Evolutionary conservation across 805 yeast genomes (phyloP), one percentile per base, ranked within the genome.

Genomic region (Pichia manshurica): DNA sequence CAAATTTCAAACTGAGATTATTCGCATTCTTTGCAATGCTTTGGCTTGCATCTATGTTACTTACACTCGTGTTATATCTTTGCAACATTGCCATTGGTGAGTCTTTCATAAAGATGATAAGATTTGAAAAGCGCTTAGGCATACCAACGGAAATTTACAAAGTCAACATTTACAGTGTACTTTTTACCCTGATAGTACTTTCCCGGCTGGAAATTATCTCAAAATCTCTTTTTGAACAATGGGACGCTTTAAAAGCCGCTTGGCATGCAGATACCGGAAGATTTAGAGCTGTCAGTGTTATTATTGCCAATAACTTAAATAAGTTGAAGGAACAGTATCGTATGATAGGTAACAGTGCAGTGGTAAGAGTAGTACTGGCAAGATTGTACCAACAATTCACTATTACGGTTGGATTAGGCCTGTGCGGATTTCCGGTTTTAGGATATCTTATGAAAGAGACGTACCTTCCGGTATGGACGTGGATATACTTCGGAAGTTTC

Each of bases 1-100:
- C 96, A 2, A 55, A 74, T 43, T 87, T 91, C 63, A 73, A 79
- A 44, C 29, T 58, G 2, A 73, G 96, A 49, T 72, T 88, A 32
- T 68, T 75, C 20, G 66, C 58, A 0, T 61, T 85, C 39, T 64
- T 78, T 28, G 56, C 59, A 1, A 60, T 68, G 52, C 58, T 76
- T 5, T 77, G 79, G 78, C 48, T 70, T 0, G 73, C 70, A 53
- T 72, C 82, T 0, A 59, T 73, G n/a, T 15, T 61, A 1, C 38
- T 69, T 22, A 58, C 67, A 6, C 46, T 56, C 13, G 59, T 58
- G 10, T 49, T 60, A 4, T 55, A 56, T 9, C 12, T 57, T 0
- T 19, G 45, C 2, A 54, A 65, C 1, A 52, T 60, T 21, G 7
- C 52, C 1, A 4, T 65, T n/a, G 72, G 70, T n/a, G 58, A 53